Conservation (phyloP, 139 green algal genomes). For the Volvox africanus region DNA sequence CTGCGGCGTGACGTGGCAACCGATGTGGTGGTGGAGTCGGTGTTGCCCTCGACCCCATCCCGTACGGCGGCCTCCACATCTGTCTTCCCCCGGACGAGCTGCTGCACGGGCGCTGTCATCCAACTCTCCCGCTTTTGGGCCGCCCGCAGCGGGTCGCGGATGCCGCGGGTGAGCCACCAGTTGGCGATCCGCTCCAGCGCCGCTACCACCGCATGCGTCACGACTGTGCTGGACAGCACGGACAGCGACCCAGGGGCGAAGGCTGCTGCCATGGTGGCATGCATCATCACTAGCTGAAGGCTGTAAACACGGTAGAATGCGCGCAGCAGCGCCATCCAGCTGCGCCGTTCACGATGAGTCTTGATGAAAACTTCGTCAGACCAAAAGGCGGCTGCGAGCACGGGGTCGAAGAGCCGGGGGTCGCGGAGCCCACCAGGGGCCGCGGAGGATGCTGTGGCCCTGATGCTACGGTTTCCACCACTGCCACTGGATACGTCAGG, state of each 20-base stretch:
- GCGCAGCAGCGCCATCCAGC: slow-evolving; percentile 56
- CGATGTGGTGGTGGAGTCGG: background rate
- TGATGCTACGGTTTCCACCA: too few relatives aligned
- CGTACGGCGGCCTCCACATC: background rate
- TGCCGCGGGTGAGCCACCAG: slow-evolving; percentile 39
- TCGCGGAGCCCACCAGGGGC: background rate
- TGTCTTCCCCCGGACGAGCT: background rate
- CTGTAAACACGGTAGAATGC: slow-evolving; percentile 77
- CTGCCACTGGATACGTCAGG: background rate
- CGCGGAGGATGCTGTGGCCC: background rate
- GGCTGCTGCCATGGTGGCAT: slow-evolving; percentile 57
- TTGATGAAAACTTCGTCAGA: slow-evolving; percentile 63
- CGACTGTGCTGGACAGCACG: slow-evolving; percentile 49
- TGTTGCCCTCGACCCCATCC: background rate
- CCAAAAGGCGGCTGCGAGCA: slow-evolving; percentile 47
- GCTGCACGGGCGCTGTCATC: background rate
- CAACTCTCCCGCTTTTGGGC: background rate
- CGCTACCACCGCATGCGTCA: slow-evolving; percentile 52
- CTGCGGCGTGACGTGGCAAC: background rate
- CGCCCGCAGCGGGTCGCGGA: background rate
- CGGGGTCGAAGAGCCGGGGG: slow-evolving; percentile 11
- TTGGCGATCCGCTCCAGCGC: slow-evolving; percentile 42
- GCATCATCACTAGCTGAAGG: slow-evolving; percentile 75
- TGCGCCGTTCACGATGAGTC: slow-evolving; percentile 73
- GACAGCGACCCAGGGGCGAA: slow-evolving; percentile 10